phyloP scores from a whole-genome alignment of 345 rosid genomes.

The Turritis glabra region DNA sequence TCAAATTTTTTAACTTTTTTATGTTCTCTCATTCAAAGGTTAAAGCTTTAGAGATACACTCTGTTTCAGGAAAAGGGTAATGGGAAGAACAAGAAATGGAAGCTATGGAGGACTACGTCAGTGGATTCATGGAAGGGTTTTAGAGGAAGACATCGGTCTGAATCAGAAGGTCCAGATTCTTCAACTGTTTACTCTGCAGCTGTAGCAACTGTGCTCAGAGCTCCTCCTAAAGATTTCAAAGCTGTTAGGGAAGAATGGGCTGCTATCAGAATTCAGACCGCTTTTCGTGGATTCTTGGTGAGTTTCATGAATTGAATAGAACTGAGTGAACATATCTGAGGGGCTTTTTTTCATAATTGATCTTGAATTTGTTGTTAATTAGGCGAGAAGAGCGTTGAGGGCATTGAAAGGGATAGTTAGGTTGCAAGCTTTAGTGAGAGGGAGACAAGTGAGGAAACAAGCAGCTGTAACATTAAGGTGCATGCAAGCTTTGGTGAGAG shows the following conservation, averaged over 20 bases:
- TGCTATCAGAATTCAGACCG: constrained; percentile 83
- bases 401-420: constrained; percentile 94
- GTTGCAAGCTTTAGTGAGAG: constrained; percentile 92
- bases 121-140: constrained; percentile 66
- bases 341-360: background rate
- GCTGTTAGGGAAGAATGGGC: constrained; percentile 91
- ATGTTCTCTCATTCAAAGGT: background rate
- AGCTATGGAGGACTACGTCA: constrained; percentile 73
- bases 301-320: constrained; percentile 1
- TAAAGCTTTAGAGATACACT: background rate
- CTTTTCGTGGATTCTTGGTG: constrained; percentile 94
- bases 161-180: constrained; percentile 48
- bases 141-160: constrained; percentile 53
- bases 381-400: constrained; percentile 90
- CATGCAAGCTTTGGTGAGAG: constrained; percentile 96
- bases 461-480: constrained; percentile 94
- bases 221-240: constrained; percentile 85
- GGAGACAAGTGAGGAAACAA: constrained; percentile 93
- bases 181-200: constrained; percentile 66
- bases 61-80: constrained; percentile 44
- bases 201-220: constrained; percentile 76
- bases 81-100: constrained; percentile 81
- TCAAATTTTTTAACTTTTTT: background rate
- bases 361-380: background rate
- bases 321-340: background rate